phyloP scores from a whole-genome alignment of 495 filamentous ascomycete species.

The Neurospora terricola region DNA sequence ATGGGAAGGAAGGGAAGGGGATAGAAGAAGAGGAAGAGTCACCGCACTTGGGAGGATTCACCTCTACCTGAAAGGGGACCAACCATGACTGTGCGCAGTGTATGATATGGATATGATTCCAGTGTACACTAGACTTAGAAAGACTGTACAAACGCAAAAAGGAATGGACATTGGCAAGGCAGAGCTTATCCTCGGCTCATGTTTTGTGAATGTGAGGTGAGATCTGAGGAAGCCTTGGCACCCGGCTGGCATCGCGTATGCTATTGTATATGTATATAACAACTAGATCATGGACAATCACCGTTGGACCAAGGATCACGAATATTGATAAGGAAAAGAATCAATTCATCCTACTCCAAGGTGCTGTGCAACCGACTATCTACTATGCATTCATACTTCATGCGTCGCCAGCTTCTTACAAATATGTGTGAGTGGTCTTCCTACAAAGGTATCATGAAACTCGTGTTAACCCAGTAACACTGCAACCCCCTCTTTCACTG shows the following conservation, averaged over 20 bases:
- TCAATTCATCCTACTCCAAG: slow-evolving; percentile 8
- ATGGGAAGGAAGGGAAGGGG: neutral
- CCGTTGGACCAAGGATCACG: neutral
- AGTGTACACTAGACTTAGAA: neutral
- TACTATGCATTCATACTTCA: slow-evolving; percentile 2
- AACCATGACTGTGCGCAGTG: neutral
- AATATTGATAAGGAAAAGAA: neutral
- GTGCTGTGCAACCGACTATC: neutral
- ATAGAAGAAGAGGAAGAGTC: neutral
- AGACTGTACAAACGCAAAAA: neutral
- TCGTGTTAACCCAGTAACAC: slow-evolving; percentile 8
- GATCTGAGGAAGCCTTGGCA: neutral
- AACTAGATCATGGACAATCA: neutral
- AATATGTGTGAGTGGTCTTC: neutral
- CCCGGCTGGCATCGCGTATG: neutral
- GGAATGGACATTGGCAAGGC: neutral
- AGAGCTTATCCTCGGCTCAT: neutral
- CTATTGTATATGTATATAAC: neutral
- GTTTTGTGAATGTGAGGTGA: neutral
- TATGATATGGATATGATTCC: slow-evolving; percentile 1
- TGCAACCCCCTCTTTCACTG: neutral
- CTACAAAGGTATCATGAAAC: slow-evolving; percentile 17
- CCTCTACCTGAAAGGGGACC: neutral
- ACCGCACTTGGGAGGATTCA: neutral
- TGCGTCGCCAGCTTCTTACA: slow-evolving; percentile 3